Conservation (phyloP, 495 filamentous ascomycete genomes). For the Penicillium simplicissimum region DNA sequence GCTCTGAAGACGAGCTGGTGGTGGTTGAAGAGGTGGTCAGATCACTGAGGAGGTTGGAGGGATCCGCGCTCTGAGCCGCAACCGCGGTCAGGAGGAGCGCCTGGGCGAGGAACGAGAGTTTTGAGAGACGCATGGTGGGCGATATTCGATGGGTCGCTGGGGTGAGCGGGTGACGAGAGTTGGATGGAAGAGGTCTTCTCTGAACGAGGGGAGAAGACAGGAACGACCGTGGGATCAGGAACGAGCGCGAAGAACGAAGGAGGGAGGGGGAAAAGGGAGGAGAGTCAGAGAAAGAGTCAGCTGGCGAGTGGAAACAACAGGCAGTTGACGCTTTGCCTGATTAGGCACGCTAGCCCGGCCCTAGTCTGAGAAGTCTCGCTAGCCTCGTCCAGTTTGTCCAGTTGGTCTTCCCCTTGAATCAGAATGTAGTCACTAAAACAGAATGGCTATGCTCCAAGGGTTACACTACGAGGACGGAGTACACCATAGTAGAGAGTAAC, state of each 20-base stretch:
- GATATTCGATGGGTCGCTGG: background rate
- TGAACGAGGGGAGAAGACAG: conserved; percentile 19
- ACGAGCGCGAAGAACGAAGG: background rate
- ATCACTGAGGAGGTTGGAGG: conserved; percentile 24
- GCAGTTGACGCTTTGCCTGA: conserved; percentile 13
- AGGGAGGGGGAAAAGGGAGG: conserved; percentile 18
- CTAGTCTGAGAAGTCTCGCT: conserved; percentile 16
- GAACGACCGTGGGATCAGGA: conserved; percentile 20
- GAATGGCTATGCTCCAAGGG: background rate
- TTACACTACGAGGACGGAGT: background rate
- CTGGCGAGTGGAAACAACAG: conserved; percentile 1
- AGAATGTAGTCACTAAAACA: background rate
- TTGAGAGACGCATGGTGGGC: conserved; percentile 41
- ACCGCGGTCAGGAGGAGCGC: conserved; percentile 41
- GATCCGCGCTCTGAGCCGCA: conserved; percentile 37
- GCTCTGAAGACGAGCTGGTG: conserved; percentile 15
- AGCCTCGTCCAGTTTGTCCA: background rate
- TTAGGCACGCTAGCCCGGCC: conserved; percentile 18
- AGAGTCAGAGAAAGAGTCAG: background rate
- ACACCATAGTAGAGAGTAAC: background rate
- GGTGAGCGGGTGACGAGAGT: background rate
- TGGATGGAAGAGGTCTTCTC: background rate
- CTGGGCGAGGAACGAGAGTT: conserved; percentile 40
- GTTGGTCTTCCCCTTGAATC: background rate
- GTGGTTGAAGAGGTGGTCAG: conserved; percentile 19